Conservation (phyloP, 768 basidiomycete genomes). For the Mycena galopus region DNA sequence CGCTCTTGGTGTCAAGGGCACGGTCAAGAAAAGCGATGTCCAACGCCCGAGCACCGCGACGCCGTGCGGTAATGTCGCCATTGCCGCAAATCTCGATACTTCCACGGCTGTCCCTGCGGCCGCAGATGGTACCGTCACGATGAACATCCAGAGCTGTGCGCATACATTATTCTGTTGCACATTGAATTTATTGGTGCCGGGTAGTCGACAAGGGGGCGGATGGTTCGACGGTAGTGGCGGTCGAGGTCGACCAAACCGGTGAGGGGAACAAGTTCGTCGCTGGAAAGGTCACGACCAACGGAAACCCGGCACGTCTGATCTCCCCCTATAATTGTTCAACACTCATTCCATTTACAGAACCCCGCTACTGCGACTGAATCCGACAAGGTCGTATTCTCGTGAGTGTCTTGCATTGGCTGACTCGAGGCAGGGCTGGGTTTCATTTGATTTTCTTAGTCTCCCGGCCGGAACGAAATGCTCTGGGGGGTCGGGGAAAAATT, state of each 20-base stretch:
- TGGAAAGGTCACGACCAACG: slow-evolving; percentile 38
- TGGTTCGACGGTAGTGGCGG: slow-evolving; percentile 35
- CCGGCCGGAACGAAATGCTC: slow-evolving; percentile 65
- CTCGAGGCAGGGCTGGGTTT: too few species aligned
- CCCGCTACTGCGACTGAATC: too few species aligned
- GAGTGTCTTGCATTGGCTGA: background rate
- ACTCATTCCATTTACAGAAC: slow-evolving; percentile 45
- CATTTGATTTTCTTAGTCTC: slow-evolving; percentile 41
- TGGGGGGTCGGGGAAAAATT: slow-evolving; percentile 58
- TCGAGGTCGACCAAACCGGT: slow-evolving; percentile 34
- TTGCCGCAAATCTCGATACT: slow-evolving; percentile 29
- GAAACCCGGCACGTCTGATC: slow-evolving; percentile 29
- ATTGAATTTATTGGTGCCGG: background rate
- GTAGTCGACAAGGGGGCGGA: slow-evolving; percentile 46
- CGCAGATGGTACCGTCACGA: slow-evolving; percentile 46
- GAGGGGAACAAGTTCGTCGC: slow-evolving; percentile 32
- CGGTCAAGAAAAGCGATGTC: slow-evolving; percentile 32
- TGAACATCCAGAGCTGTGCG: slow-evolving; percentile 47
- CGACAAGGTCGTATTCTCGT: slow-evolving; percentile 56
- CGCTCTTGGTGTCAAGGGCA: slow-evolving; percentile 35
- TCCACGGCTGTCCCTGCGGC: slow-evolving; percentile 35
- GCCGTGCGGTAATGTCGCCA: slow-evolving; percentile 35
- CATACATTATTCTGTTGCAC: background rate
- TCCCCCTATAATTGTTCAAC: background rate
- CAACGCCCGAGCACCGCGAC: slow-evolving; percentile 33